Percentiles rank a stretch among this genome's conserved stretches.
These are phyloP conservation scores for Ceratocystis papillata DNA, from an alignment of 2,329 filamentous ascomycete species.

Conservation along the genomic window DNA sequence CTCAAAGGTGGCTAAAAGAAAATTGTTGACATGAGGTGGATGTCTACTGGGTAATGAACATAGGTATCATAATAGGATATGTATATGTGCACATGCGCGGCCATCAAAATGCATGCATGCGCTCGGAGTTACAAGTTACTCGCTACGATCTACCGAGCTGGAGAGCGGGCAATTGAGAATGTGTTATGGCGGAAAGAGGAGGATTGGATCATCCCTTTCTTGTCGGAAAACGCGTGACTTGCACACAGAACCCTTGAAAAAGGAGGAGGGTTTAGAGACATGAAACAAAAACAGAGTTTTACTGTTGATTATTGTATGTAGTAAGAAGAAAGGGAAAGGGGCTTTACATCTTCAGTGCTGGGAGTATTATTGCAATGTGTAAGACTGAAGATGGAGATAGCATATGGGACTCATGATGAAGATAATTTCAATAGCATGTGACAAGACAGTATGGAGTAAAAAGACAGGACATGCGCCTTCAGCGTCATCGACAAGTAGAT, in stretches of 20 bases:
- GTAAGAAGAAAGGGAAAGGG: background rate
- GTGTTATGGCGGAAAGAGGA: background rate
- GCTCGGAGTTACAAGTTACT: slow-evolving; percentile 4
- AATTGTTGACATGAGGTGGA: background rate
- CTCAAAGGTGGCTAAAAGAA: background rate
- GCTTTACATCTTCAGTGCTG: background rate
- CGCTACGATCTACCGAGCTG: background rate
- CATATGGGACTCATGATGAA: no score
- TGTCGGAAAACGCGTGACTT: background rate
- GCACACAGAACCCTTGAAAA: background rate
- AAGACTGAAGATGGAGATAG: background rate
- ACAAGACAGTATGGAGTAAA: background rate
- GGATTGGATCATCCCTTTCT: background rate
- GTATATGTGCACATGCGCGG: background rate
- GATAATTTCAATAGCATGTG: background rate
- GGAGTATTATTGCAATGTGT: background rate
- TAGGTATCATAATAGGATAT: background rate
- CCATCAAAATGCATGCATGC: background rate
- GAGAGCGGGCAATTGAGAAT: background rate
- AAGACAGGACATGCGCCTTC: background rate
- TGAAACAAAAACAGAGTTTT: background rate
- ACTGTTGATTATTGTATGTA: background rate
- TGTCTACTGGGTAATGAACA: background rate
- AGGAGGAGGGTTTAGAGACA: background rate
- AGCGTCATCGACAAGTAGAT: slow-evolving; percentile 2